Percentiles rank a stretch among this genome's conserved stretches.
phyloP scores from a whole-genome alignment of 352 stramenopile species.

The Globisporangium viniferum region DNA sequence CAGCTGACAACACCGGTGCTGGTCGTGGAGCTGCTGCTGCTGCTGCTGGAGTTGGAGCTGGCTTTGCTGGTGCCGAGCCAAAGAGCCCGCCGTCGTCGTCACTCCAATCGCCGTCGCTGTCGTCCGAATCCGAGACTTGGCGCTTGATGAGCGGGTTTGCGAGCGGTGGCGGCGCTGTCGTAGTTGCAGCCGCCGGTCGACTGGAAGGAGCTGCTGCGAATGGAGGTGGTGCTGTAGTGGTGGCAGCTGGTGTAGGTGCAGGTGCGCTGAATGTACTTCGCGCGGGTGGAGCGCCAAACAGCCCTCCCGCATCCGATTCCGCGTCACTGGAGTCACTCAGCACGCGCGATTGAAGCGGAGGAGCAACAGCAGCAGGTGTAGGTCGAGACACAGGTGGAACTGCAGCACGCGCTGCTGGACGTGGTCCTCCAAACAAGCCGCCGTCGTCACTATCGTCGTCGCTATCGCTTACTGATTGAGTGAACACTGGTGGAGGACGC shows the following conservation, averaged over 20 bases:
- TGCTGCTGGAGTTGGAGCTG: constrained; percentile 19
- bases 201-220: neutral
- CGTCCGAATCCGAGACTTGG: constrained; percentile 39
- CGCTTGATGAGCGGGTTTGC: constrained; percentile 38
- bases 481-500: constrained; percentile 24
- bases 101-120: constrained; percentile 68
- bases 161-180: constrained; percentile 23
- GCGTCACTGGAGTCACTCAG: constrained; percentile 55
- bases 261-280: constrained; percentile 12
- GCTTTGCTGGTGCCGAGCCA: constrained; percentile 33
- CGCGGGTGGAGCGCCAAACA: constrained; percentile 48
- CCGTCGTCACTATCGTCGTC: constrained; percentile 35
- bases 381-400: constrained; percentile 10
- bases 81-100: constrained; percentile 52
- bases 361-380: constrained; percentile 9
- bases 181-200: neutral
- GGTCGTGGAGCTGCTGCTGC: neutral
- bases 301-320: constrained; percentile 49
- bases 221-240: constrained; percentile 8
- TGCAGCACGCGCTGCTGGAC: constrained; percentile 11
- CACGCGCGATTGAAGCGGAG: constrained; percentile 24
- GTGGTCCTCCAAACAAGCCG: constrained; percentile 38
- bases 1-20: neutral
- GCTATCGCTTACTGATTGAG: constrained; percentile 24
- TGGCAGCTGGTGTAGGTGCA: constrained; percentile 10